Conservation (phyloP, 2,329 filamentous ascomycete genomes). For the Trichoderma endophyticum region DNA sequence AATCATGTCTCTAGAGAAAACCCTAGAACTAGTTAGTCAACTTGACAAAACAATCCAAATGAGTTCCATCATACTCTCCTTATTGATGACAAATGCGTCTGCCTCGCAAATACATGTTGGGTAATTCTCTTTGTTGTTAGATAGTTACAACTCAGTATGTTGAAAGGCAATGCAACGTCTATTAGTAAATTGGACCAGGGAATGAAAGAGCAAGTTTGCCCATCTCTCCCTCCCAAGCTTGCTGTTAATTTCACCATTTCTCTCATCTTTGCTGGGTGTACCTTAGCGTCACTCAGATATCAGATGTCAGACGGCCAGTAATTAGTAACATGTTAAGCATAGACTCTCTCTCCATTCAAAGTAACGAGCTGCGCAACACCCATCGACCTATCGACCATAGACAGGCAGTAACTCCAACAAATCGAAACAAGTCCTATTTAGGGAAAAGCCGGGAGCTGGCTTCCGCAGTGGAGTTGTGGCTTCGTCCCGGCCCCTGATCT, state of each 20-base stretch:
- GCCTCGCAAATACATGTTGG: no score
- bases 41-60: neutral
- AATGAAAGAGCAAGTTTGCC: neutral
- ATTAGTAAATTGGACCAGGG: neutral
- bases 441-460: neutral
- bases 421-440: neutral
- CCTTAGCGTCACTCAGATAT: neutral
- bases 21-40: no score
- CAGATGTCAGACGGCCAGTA: neutral
- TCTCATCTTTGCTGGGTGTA: neutral
- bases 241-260: neutral
- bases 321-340: neutral
- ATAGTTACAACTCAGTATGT: no score
- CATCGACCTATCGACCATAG: neutral
- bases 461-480: neutral
- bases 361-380: neutral
- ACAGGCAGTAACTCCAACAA: neutral
- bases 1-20: neutral
- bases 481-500: neutral
- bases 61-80: neutral
- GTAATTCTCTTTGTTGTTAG: no score
- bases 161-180: no score
- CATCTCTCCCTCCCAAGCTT: neutral
- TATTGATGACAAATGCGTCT: neutral
- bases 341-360: neutral